Base-by-base conservation (phyloP, 2,329 filamentous ascomycete species). In the Decorospora gaudefroyi region DNA sequence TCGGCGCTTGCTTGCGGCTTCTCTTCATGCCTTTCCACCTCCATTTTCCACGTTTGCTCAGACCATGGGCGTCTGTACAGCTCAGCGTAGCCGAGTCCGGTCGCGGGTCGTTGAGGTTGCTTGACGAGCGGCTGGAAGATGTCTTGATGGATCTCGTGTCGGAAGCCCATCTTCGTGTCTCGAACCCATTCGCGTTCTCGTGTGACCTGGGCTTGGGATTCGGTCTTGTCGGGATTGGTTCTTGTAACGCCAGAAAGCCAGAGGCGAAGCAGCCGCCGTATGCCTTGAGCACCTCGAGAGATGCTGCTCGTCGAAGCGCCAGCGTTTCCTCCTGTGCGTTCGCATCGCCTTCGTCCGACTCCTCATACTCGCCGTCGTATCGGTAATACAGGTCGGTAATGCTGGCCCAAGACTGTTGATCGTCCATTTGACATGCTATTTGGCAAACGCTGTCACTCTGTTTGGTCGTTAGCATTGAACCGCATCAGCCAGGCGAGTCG, bases 31-130 rank as follows among this genome's bases (percentile, higher is more conserved):
- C 47, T 34, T 52, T 63, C 54, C 59, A 58, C 23, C 49, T 60
- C 52, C 59, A 59, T 25, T 53, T 48, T 19, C 49, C 33, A 49
- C 40, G 37, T 28, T 46, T 37, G 32, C 49, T 36, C 37, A 57
- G 15, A 36, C 57, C 27, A 37, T 47, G 34, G 13, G 48, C 27
- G 23, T 53, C 47, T 45, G 49, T 13, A 22, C 40, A 36, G 49
- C 58, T 55, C 46, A 68, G 43, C 0, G 65, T 68, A 38, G 67
- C 64, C 13, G 66, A 69, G 15, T 68, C 67, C 16, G 66, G 54
- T 22, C 59, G 49, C n/a, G 59, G 61, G 33, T 53, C 62, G 6
- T 62, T 63, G 9, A 36, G 19, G 23, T 48, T 56, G 40, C 31
- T 49, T 26, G 27, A 22, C 16, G 51, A 41, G 39, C 41, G 41